Evolutionary conservation across 2,329 filamentous ascomycete genomes (phyloP).

Genomic region (Akanthomyces uredinophilus): DNA sequence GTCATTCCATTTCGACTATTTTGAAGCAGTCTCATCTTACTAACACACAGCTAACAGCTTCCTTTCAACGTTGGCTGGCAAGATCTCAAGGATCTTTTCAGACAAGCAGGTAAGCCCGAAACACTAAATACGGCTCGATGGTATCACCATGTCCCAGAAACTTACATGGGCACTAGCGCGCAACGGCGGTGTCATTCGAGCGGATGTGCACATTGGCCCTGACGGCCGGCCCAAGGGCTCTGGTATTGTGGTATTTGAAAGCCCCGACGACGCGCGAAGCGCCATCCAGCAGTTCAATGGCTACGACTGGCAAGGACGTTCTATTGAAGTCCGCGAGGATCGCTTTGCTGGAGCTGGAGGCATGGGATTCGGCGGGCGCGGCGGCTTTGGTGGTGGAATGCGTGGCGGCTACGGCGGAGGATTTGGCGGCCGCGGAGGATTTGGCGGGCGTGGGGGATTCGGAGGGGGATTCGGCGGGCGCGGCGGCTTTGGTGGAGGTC

Average conservation of each 20-base stretch:
- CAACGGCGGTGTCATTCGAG: slow-evolving; percentile 79
- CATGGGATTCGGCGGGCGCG: slow-evolving; percentile 48
- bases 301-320: slow-evolving; percentile 94
- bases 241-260: slow-evolving; percentile 95
- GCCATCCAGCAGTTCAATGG: slow-evolving; percentile 98
- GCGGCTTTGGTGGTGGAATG: slow-evolving; percentile 54
- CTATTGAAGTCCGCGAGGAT: slow-evolving; percentile 92
- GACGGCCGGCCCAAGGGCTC: slow-evolving; percentile 95
- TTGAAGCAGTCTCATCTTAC: slow-evolving; percentile 8
- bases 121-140: neutral
- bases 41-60: slow-evolving; percentile 54
- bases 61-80: slow-evolving; percentile 98
- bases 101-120: slow-evolving; percentile 78
- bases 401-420: slow-evolving; percentile 56
- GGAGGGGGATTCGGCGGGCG: slow-evolving; percentile 45
- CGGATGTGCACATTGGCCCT: slow-evolving; percentile 87
- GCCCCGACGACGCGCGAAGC: slow-evolving; percentile 86
- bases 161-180: slow-evolving; percentile 34
- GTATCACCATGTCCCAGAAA: neutral
- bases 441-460: slow-evolving; percentile 48
- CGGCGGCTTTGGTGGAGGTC: slow-evolving; percentile 43
- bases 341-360: slow-evolving; percentile 71
- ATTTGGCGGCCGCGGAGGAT: slow-evolving; percentile 43
- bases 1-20: slow-evolving; percentile 40
- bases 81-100: slow-evolving; percentile 97